These are phyloP conservation scores for Apostasia shenzhenica DNA, from an alignment of 106 monocot genomes.

Conservation along the genomic window DNA sequence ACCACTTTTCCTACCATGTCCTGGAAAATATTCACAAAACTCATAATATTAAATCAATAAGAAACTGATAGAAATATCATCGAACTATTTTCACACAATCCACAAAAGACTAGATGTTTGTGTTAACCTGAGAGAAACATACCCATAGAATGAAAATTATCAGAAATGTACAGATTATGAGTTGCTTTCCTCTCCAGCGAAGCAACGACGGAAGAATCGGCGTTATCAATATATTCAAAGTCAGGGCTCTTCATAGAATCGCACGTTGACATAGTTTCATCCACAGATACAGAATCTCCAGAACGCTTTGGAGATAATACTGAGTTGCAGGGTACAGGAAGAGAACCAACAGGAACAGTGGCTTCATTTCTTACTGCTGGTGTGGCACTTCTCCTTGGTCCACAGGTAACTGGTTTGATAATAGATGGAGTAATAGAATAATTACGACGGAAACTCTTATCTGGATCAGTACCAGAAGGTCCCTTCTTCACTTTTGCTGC, in stretches of 20 bases:
- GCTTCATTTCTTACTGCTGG: constrained; percentile 9
- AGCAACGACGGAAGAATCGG: constrained; percentile 50
- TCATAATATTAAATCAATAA: background rate
- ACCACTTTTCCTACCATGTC: constrained; percentile 32
- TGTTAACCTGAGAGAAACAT: background rate
- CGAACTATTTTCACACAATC: too few relatives aligned
- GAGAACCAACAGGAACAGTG: constrained; percentile 4
- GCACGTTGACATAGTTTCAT: constrained; percentile 82
- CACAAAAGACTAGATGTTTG: background rate
- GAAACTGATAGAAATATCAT: background rate
- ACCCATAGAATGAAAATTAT: constrained; percentile 35
- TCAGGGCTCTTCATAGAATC: constrained; percentile 89
- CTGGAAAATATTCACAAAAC: constrained; percentile 17
- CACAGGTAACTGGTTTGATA: constrained; percentile 8
- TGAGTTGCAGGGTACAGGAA: constrained; percentile 41
- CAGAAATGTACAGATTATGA: constrained; percentile 62
- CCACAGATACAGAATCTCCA: constrained; percentile 43
- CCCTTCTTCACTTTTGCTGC: constrained; percentile 26
- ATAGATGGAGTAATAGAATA: constrained; percentile 15
- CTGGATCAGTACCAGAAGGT: constrained; percentile 6
- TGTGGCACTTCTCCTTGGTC: background rate
- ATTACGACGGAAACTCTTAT: constrained; percentile 11
- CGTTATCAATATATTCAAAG: constrained; percentile 84
- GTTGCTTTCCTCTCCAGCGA: constrained; percentile 62
- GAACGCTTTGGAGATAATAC: constrained; percentile 32